Base-by-base conservation (phyloP, 1,284 basidiomycete genomes). In the Puccinia coronata region DNA sequence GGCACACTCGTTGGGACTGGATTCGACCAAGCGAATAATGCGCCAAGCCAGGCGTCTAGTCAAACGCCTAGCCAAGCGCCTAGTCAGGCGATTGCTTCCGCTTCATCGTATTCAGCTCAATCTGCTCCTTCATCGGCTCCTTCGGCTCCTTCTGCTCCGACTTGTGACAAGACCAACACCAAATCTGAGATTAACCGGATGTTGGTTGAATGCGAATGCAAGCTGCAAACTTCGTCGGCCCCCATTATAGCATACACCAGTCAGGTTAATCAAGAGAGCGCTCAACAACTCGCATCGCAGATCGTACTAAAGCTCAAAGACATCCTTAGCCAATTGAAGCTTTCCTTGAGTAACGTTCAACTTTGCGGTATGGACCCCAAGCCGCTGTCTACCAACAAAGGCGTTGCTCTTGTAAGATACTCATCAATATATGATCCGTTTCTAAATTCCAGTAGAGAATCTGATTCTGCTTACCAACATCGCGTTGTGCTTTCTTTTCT, bases 151-250 rank as follows among this genome's bases (percentile, higher is more conserved):
- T n/a, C n/a, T n/a, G n/a, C n/a, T n/a, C 61, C 34, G 2, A 53
- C 51, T 23, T 72, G 49, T 28, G 49, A 72, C 51, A 72, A 36
- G 23, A n/a, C 49, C 3, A 49, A 72, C 28, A 34, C 70, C 70
- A 72, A 72, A 39, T 55, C 49, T 12, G 49, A 51, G 47, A 55
- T 72, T 28, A 72, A 72, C 14, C 28, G 51, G 3, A 36, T 72
- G 31, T 16, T 72, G 6, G 34, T 72, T 3, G 0, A 34, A 14
- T 25, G 51, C 28, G 31, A 72, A n/a, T 49, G 28, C 23, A 12
- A 55, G 34, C 28, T 72, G 14, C 23, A 55, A 49, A 20, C 14
- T 2, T 36, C 23, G 9, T 4, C 70, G 1, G 16, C 6, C 25
- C 31, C 31, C 11, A 55, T 72, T 16, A 9, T 23, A 25, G 34